phyloP scores from a whole-genome alignment of 306 rosid species.

The Dryas alaskensis region DNA sequence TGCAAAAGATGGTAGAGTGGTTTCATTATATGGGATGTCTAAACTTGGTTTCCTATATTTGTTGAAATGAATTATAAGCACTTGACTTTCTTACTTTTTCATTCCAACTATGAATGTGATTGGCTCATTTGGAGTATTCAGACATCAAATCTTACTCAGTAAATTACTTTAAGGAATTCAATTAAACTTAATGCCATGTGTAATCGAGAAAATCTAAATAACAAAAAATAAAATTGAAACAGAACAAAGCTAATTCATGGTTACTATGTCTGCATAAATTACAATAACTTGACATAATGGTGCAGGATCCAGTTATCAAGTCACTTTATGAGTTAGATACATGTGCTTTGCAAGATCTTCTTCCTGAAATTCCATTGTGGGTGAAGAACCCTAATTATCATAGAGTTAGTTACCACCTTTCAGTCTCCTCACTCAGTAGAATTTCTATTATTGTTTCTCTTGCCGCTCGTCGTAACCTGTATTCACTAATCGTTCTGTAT shows the following conservation, averaged over 20 bases:
- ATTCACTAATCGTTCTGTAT: not conserved
- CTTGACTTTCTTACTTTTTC: not conserved
- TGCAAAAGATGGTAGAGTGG: not conserved
- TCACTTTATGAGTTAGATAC: conserved; percentile 64
- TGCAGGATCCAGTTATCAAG: conserved; percentile 57
- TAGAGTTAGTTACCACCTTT: conserved; percentile 51
- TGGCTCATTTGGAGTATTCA: not conserved
- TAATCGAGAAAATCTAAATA: not conserved
- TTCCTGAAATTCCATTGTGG: conserved; percentile 79
- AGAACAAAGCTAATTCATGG: not conserved
- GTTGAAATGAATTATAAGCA: too few species aligned
- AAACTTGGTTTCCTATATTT: not conserved
- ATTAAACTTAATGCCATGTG: not conserved
- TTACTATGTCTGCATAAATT: not conserved
- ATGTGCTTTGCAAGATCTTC: conserved; percentile 51
- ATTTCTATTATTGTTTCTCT: not conserved
- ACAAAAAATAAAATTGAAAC: not conserved
- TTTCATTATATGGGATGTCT: not conserved
- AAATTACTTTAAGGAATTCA: too few species aligned
- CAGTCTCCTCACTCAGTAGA: not conserved
- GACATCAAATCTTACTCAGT: too few species aligned
- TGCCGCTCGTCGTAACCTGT: not conserved
- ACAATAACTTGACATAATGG: conserved; percentile 23
- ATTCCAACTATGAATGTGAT: not conserved
- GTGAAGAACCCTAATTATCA: conserved; percentile 80